Evolutionary conservation across 2,329 filamentous ascomycete species (phyloP).

Genomic region (Verticillium isaacii): DNA sequence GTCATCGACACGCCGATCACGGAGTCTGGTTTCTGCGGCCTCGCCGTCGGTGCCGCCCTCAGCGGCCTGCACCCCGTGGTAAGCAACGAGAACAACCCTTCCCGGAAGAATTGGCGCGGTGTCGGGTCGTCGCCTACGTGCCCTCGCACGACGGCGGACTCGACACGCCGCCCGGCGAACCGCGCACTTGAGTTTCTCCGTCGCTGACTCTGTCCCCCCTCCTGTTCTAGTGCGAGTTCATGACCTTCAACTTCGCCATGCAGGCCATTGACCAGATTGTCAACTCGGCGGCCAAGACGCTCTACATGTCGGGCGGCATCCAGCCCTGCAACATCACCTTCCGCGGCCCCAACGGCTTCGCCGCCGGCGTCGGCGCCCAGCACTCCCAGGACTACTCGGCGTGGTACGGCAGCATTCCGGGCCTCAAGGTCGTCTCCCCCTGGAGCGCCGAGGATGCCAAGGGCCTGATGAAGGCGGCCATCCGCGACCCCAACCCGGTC

Average conservation of each 20-base stretch:
- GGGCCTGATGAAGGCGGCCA: conserved; percentile 94
- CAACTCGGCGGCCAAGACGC: conserved; percentile 98
- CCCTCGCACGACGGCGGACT: too few species aligned
- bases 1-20: conserved; percentile 99
- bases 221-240: conserved; percentile 81
- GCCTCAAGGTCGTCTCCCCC: conserved; percentile 92
- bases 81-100: conserved; percentile 35
- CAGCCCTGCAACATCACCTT: conserved; percentile 99
- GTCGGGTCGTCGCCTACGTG: neutral
- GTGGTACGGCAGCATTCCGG: conserved; percentile 98
- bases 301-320: conserved; percentile 99
- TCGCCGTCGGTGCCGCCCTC: conserved; percentile 90
- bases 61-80: conserved; percentile 92
- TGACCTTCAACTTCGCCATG: conserved; percentile 99
- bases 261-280: conserved; percentile 99
- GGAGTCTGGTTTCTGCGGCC: conserved; percentile 89
- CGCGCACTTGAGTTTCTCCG: conserved; percentile 4
- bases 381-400: conserved; percentile 98
- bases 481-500: conserved; percentile 96
- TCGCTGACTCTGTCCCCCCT: neutral
- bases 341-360: conserved; percentile 98
- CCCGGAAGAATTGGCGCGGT: neutral
- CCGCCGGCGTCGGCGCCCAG: conserved; percentile 89
- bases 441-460: conserved; percentile 99
- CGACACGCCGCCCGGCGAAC: neutral